These are phyloP conservation scores for Tuber microsphaerosporum DNA, from an alignment of 495 filamentous ascomycete species.

Conservation along the genomic window DNA sequence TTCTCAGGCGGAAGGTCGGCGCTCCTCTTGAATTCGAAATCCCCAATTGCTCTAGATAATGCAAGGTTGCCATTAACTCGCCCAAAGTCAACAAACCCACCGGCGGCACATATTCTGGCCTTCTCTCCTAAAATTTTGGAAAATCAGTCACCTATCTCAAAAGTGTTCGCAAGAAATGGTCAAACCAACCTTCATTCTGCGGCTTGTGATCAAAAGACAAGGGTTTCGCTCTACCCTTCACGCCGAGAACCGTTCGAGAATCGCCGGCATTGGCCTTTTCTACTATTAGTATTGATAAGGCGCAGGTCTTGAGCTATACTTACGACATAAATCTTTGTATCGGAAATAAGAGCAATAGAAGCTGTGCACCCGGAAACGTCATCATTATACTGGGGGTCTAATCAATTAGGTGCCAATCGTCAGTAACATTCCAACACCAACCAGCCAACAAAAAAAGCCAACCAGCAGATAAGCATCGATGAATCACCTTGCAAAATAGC, in stretches of 20 bases:
- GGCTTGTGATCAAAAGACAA: constrained; percentile 98
- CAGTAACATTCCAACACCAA: constrained; percentile 29
- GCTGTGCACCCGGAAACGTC: constrained; percentile 97
- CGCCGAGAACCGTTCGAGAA: constrained; percentile 84
- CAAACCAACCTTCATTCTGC: constrained; percentile 77
- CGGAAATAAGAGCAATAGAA: constrained; percentile 76
- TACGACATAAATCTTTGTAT: constrained; percentile 92
- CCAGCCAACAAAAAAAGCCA: constrained; percentile 17
- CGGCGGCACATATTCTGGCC: constrained; percentile 86
- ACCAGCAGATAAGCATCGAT: background rate
- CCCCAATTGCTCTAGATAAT: constrained; percentile 93
- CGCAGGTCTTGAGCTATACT: constrained; percentile 44
- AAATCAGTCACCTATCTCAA: constrained; percentile 15
- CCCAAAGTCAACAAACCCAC: constrained; percentile 96
- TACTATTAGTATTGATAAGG: constrained; percentile 25
- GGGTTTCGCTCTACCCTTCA: constrained; percentile 94
- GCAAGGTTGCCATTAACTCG: constrained; percentile 97
- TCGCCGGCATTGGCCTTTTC: constrained; percentile 88
- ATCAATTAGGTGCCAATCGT: constrained; percentile 19
- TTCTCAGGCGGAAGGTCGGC: constrained; percentile 90
- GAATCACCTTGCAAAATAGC: constrained; percentile 82
- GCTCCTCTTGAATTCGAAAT: constrained; percentile 99
- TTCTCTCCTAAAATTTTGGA: constrained; percentile 65
- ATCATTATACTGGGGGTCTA: constrained; percentile 93
- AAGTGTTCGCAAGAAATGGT: background rate